These are phyloP conservation scores for Globisporangium recalcitrans DNA, from an alignment of 352 stramenopile genomes.

Conservation along the genomic window DNA sequence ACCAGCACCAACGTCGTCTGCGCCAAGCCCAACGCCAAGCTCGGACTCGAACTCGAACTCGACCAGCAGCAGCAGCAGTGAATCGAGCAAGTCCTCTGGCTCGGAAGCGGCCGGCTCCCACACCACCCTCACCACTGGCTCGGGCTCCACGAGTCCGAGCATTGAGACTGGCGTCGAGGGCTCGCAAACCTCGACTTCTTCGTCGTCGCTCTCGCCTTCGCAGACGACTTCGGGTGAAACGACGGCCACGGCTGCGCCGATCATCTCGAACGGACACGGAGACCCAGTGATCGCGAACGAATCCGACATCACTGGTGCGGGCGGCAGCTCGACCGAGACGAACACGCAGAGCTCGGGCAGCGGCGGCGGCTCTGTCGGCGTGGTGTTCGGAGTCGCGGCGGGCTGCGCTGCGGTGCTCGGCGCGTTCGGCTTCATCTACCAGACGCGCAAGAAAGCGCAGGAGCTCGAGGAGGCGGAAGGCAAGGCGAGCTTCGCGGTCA, in stretches of 20 bases:
- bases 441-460: constrained; percentile 58
- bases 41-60: constrained; percentile 4
- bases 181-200: background rate
- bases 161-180: background rate
- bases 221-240: background rate
- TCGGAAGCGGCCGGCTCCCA: background rate
- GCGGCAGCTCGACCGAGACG: constrained; percentile 25
- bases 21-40: background rate
- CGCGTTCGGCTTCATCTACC: constrained; percentile 78
- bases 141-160: background rate
- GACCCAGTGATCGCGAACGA: constrained; percentile 19
- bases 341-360: constrained; percentile 36
- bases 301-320: constrained; percentile 15
- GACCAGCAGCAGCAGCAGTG: background rate
- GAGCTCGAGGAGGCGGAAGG: constrained; percentile 46
- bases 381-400: constrained; percentile 7
- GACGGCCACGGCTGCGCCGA: background rate
- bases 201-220: background rate
- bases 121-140: background rate
- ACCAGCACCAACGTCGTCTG: constrained; percentile 13
- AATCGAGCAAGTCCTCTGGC: constrained; percentile 2
- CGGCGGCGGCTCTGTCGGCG: background rate
- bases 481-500: constrained; percentile 46
- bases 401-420: constrained; percentile 37
- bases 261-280: constrained; percentile 11